phyloP scores from a whole-genome alignment of 2,329 filamentous ascomycete species.

The Hymenoscyphus fraxineus region DNA sequence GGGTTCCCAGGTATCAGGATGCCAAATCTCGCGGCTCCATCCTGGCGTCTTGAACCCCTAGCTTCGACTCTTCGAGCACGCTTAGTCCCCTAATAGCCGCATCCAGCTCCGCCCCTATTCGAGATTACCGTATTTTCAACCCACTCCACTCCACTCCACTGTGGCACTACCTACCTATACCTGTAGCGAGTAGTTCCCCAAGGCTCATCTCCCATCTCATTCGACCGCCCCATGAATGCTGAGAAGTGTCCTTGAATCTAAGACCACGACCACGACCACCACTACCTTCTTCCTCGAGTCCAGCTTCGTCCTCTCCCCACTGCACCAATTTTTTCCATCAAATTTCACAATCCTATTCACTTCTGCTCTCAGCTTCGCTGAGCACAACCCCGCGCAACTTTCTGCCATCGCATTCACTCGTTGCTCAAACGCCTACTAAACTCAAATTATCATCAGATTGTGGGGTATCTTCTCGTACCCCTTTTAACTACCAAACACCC shows the following conservation, averaged over 20 bases:
- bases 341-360: neutral
- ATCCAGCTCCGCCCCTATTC: neutral
- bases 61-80: too few relatives aligned
- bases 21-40: neutral
- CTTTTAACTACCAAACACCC: neutral
- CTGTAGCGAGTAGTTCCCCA: neutral
- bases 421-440: neutral
- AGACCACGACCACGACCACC: neutral
- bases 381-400: neutral
- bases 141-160: neutral
- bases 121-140: neutral
- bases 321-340: neutral
- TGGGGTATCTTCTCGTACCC: constrained; percentile 8
- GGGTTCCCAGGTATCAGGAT: neutral
- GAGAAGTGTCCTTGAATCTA: constrained; percentile 6
- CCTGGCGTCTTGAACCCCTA: neutral
- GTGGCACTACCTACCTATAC: neutral
- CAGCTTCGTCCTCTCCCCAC: neutral
- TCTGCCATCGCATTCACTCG: neutral
- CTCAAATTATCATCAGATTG: neutral
- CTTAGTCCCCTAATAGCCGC: neutral
- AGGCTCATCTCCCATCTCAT: neutral
- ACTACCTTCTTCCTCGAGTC: neutral
- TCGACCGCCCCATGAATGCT: neutral
- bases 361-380: neutral